phyloP scores from a whole-genome alignment of 306 rosid genomes.

The Fragaria iinumae region DNA sequence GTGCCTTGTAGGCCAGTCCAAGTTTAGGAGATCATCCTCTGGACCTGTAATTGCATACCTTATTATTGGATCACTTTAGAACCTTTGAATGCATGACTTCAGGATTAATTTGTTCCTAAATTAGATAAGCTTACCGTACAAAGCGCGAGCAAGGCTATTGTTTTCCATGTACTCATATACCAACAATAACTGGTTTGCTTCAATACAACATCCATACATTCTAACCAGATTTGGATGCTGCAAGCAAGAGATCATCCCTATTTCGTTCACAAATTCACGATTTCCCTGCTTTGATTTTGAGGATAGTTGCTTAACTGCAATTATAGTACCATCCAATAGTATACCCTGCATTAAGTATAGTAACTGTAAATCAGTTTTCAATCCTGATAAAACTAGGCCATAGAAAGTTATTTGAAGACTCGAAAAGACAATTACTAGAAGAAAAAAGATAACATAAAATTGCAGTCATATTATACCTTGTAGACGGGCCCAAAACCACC shows the following conservation, averaged over 20 bases:
- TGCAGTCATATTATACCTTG: slow-evolving; percentile 43
- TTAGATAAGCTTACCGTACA: slow-evolving; percentile 25
- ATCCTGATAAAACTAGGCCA: background rate
- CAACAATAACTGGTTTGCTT: slow-evolving; percentile 27
- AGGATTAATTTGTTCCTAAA: background rate
- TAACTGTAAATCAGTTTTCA: background rate
- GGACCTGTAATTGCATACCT: background rate
- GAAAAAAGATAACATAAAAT: background rate
- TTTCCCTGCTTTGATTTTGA: slow-evolving; percentile 58
- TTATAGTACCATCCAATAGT: slow-evolving; percentile 48
- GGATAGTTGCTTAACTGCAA: slow-evolving; percentile 63
- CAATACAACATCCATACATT: slow-evolving; percentile 29
- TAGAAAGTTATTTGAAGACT: background rate
- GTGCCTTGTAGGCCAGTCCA: slow-evolving; percentile 53
- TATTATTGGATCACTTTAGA: background rate
- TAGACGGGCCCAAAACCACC: slow-evolving; percentile 75
- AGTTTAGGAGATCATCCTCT: slow-evolving; percentile 19
- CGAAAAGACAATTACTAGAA: background rate
- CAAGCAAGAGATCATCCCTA: slow-evolving; percentile 55
- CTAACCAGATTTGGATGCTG: slow-evolving; percentile 31
- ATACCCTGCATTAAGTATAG: slow-evolving; percentile 34
- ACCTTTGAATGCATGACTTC: background rate
- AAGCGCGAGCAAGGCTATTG: slow-evolving; percentile 26
- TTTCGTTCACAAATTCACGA: slow-evolving; percentile 59
- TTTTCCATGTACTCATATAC: slow-evolving; percentile 59